phyloP scores from a whole-genome alignment of 2,329 filamentous ascomycete genomes.

The Monilinia laxa region DNA sequence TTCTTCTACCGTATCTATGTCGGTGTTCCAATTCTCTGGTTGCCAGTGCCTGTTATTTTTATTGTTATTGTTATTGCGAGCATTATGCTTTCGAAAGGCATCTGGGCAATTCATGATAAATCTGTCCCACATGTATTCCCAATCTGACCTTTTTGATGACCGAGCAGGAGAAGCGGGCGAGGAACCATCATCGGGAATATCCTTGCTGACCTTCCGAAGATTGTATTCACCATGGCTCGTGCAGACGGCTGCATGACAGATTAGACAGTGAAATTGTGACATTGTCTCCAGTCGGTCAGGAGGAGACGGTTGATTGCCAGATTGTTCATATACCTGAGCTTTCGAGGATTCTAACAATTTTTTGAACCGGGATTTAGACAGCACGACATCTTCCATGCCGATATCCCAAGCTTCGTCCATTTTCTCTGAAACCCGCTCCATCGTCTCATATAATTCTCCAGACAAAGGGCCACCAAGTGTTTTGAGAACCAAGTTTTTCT shows the following conservation, averaged over 20 bases:
- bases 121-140: conserved; percentile 27
- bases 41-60: conserved; percentile 2
- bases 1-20: neutral
- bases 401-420: conserved; percentile 30
- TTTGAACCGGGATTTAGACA: conserved; percentile 30
- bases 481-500: conserved; percentile 25
- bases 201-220: conserved; percentile 17
- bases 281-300: conserved; percentile 32
- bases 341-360: conserved; percentile 30
- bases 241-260: conserved; percentile 38
- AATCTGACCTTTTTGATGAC: conserved; percentile 22
- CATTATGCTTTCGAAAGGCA: conserved; percentile 28
- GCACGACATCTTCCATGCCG: conserved; percentile 28
- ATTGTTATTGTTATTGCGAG: conserved; percentile 20
- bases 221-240: conserved; percentile 37
- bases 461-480: conserved; percentile 24
- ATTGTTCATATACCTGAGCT: conserved; percentile 3
- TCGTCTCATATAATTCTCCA: conserved; percentile 10
- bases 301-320: neutral
- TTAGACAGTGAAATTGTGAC: conserved; percentile 33
- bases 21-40: conserved; percentile 7
- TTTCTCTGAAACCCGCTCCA: conserved; percentile 25
- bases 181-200: conserved; percentile 26
- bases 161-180: neutral
- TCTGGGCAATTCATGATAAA: conserved; percentile 30